A percentile compares a stretch with the other conserved stretches of the same genome.
These are phyloP conservation scores for Didymella exigua DNA, from an alignment of 2,329 filamentous ascomycete genomes.

Conservation along the genomic window DNA sequence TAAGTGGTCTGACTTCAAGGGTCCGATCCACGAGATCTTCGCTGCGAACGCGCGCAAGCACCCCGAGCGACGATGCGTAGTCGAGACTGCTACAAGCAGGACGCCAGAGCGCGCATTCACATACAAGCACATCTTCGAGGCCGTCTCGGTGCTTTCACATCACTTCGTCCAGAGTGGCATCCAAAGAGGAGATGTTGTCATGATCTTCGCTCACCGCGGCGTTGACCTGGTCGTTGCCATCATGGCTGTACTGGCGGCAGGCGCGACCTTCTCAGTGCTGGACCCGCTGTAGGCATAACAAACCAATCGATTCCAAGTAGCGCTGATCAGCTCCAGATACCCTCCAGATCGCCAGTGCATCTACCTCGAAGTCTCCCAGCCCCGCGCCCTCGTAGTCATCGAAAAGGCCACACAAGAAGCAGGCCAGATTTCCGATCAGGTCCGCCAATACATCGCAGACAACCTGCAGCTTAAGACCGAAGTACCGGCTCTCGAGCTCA, in stretches of 20 bases:
- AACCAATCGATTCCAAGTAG: background rate
- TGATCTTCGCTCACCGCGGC: constrained; percentile 85
- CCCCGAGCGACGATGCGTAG: constrained; percentile 71
- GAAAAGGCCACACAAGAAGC: constrained; percentile 72
- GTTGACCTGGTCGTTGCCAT: constrained; percentile 79
- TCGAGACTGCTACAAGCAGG: constrained; percentile 64
- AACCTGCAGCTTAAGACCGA: constrained; percentile 74
- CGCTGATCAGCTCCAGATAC: constrained; percentile 59
- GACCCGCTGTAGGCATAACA: constrained; percentile 69
- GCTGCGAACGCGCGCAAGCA: constrained; percentile 67
- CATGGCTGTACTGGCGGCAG: constrained; percentile 72
- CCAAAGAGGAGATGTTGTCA: constrained; percentile 83
- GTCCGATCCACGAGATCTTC: constrained; percentile 75
- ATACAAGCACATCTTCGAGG: constrained; percentile 85
- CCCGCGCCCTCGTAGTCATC: constrained; percentile 74
- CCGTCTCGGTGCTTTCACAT: constrained; percentile 79
- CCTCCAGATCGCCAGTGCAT: constrained; percentile 81
- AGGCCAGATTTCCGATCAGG: constrained; percentile 65
- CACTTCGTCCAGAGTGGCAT: constrained; percentile 76
- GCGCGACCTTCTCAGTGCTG: constrained; percentile 67
- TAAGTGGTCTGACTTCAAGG: constrained; percentile 68
- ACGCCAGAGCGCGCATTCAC: constrained; percentile 72
- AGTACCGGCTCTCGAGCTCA: constrained; percentile 74
- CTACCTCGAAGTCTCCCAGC: constrained; percentile 79
- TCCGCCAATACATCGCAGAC: constrained; percentile 71